These are phyloP conservation scores for Beta corolliflora DNA, from an alignment of 179 eudicot species.

Conservation along the genomic window DNA sequence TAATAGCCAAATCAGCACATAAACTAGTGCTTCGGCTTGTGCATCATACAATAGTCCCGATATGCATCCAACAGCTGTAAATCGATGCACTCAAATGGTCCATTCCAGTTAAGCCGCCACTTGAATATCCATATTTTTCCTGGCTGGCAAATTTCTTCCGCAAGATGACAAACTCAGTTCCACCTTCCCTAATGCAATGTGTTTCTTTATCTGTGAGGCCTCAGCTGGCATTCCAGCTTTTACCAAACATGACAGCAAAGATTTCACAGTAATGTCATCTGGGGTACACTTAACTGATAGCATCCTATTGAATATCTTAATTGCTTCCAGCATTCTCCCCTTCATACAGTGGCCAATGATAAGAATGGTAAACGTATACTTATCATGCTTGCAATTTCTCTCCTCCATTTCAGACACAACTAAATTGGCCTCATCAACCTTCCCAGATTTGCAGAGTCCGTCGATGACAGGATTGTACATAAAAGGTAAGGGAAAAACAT, in stretches of 20 bases:
- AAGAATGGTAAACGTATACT: constrained; percentile 85
- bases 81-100: constrained; percentile 7
- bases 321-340: constrained; percentile 84
- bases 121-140: constrained; percentile 46
- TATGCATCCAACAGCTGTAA: neutral
- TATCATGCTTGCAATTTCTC: constrained; percentile 71
- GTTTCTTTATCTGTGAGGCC: constrained; percentile 58
- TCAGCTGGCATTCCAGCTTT: constrained; percentile 92
- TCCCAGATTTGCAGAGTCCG: constrained; percentile 87
- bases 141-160: constrained; percentile 29
- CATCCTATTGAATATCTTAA: constrained; percentile 70
- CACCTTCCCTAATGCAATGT: constrained; percentile 36
- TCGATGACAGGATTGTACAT: constrained; percentile 89
- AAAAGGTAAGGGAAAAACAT: constrained; percentile 61
- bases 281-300: constrained; percentile 64
- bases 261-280: constrained; percentile 63
- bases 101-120: constrained; percentile 51
- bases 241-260: constrained; percentile 61
- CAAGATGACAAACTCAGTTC: constrained; percentile 39
- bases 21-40: neutral
- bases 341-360: constrained; percentile 95
- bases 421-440: constrained; percentile 76
- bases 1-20: neutral
- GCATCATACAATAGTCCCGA: neutral
- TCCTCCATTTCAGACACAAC: constrained; percentile 76